phyloP scores from a whole-genome alignment of 148 eudicot genomes.

The Persicaria maculosa region DNA sequence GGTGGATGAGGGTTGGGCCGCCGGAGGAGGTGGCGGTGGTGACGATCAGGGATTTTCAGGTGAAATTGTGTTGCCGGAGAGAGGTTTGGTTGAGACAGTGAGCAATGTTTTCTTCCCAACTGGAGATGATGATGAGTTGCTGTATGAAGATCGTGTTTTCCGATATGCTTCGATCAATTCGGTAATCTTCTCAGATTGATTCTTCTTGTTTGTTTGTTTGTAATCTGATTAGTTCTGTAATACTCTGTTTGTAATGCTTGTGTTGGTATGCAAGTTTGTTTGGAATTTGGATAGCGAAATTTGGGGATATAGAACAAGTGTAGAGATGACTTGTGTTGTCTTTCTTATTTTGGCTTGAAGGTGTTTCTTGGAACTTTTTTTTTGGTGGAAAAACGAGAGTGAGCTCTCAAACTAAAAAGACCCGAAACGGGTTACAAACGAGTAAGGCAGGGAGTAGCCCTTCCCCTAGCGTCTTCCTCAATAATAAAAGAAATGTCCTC shows the following conservation, averaged over 20 bases:
- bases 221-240: not conserved
- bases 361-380: too few species aligned
- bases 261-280: not conserved
- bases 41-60: conserved; percentile 33
- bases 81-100: conserved; percentile 66
- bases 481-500: too few species aligned
- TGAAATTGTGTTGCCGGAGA: conserved; percentile 45
- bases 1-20: conserved; percentile 21
- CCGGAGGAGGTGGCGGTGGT: conserved; percentile 26
- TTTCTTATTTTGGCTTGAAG: too few species aligned
- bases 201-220: not conserved
- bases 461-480: too few species aligned
- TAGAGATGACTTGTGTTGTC: not conserved
- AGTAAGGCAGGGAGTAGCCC: too few species aligned
- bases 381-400: too few species aligned
- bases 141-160: conserved; percentile 90
- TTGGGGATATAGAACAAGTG: not conserved
- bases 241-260: not conserved
- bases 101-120: conserved; percentile 54
- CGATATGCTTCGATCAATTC: conserved; percentile 81
- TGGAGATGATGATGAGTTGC: conserved; percentile 70
- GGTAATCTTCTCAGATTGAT: conserved; percentile 27
- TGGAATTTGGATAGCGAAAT: not conserved
- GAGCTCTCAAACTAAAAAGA: too few species aligned
- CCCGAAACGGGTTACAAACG: too few species aligned